Percentiles rank a stretch among this genome's conserved stretches.
These are phyloP conservation scores for Rhizopogon salebrosus DNA, from an alignment of 768 basidiomycete species.

Conservation along the genomic window DNA sequence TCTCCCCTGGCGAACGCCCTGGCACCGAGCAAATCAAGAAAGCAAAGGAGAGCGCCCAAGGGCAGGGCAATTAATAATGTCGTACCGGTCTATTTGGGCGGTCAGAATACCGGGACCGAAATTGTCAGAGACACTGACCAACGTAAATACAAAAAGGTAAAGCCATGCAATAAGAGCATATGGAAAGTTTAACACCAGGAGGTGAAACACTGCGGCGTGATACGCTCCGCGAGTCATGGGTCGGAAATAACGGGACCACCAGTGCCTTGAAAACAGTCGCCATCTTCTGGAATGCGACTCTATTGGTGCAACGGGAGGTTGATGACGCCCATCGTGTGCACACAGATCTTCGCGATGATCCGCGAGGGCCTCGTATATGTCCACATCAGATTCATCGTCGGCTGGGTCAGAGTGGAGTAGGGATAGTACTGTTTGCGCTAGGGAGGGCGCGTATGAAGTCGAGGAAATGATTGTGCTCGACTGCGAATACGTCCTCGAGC, in stretches of 20 bases:
- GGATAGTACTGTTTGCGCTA: slow-evolving; percentile 65
- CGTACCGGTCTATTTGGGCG: slow-evolving; percentile 56
- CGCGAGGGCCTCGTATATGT: slow-evolving; percentile 20
- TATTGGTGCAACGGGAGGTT: slow-evolving; percentile 1
- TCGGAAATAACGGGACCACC: slow-evolving; percentile 57
- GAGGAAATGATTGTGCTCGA: slow-evolving; percentile 45
- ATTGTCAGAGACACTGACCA: slow-evolving; percentile 43
- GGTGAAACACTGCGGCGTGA: slow-evolving; percentile 61
- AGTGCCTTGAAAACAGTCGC: slow-evolving; percentile 24
- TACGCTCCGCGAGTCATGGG: slow-evolving; percentile 56
- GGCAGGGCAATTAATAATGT: slow-evolving; percentile 77
- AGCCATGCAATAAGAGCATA: slow-evolving; percentile 76
- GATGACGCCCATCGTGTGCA: slow-evolving; percentile 7
- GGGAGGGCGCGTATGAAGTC: slow-evolving; percentile 51
- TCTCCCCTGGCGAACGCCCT: slow-evolving; percentile 68
- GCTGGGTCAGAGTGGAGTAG: slow-evolving; percentile 56
- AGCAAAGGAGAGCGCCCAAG: slow-evolving; percentile 71
- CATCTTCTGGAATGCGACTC: not conserved
- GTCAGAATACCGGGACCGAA: slow-evolving; percentile 7
- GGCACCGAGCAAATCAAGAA: slow-evolving; percentile 72
- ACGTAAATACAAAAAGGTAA: slow-evolving; percentile 73
- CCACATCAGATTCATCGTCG: slow-evolving; percentile 34
- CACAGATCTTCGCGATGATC: slow-evolving; percentile 20
- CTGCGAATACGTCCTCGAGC: slow-evolving; percentile 55
- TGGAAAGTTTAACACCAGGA: slow-evolving; percentile 72